phyloP scores from a whole-genome alignment of 2,329 filamentous ascomycete species.

The Xylariomycetidae sp. region DNA sequence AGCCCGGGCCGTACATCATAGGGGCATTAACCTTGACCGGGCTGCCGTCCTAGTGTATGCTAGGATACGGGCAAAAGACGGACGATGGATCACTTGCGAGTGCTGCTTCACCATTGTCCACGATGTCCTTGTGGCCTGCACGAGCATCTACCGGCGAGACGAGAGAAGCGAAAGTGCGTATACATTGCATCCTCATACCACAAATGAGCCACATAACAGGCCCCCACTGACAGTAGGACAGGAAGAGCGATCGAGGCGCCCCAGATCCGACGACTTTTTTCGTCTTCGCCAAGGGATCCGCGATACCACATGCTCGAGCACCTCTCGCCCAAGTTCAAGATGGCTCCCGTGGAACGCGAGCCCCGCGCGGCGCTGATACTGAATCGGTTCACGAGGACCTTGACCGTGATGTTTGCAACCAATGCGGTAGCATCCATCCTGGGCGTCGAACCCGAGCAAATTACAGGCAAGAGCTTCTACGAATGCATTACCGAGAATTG shows the following conservation, averaged over 20 bases:
- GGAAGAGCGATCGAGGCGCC: constrained; percentile 73
- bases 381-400: constrained; percentile 76
- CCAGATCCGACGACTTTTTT: constrained; percentile 71
- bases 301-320: constrained; percentile 87
- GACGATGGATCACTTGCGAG: constrained; percentile 73
- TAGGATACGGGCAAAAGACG: constrained; percentile 60
- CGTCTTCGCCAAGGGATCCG: constrained; percentile 74
- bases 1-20: constrained; percentile 65
- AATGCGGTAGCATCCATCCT: constrained; percentile 70
- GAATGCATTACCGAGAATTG: constrained; percentile 78
- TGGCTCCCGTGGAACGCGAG: constrained; percentile 61
- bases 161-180: constrained; percentile 68
- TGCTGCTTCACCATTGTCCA: constrained; percentile 87
- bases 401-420: constrained; percentile 83
- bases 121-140: constrained; percentile 80
- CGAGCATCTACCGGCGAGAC: constrained; percentile 66
- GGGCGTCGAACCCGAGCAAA: constrained; percentile 61
- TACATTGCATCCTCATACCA: constrained; percentile 1
- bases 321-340: constrained; percentile 72
- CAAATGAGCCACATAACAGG: constrained; percentile 1
- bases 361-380: constrained; percentile 78
- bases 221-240: constrained; percentile 28
- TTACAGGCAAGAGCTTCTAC: constrained; percentile 77
- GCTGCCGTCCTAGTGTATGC: constrained; percentile 80
- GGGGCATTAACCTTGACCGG: constrained; percentile 72